Evolutionary conservation across 768 basidiomycete species (phyloP), one percentile per base, ranked within the genome.

Genomic region (Lenzites betulinus): DNA sequence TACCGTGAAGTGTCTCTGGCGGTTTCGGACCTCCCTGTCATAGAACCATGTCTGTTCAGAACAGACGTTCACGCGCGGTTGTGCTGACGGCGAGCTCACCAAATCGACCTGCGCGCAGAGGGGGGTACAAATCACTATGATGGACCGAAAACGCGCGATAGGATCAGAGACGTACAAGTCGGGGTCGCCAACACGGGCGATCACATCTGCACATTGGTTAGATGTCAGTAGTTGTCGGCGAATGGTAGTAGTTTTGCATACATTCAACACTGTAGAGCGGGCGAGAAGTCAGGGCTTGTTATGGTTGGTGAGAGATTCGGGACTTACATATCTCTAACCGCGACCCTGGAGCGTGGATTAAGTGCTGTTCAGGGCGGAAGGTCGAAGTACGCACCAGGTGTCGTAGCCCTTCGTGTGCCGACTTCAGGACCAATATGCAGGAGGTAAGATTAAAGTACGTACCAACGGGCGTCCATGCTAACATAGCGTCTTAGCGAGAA

Each of bases 21-120:
- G 85, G 64, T 89, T 88, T 59, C 95, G 81, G 18, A 98, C 95
- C 76, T 98, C 95, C 94, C 91, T 92, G 71, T 25, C 64, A 62
- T 62, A 50, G n/a, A n/a, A 11, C 22, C 18, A 20, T 8, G 23
- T 62, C 4, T 69, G 44, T 48, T 33, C 58, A 30, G 62, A 53
- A 49, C 16, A 39, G 44, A 43, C 44, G 60, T 44, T 51, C n/a
- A 61, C 47, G n/a, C 66, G 64, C 65, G 52, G 54, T 63, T 13
- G 15, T 65, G 48, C 58, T 38, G 35, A n/a, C 23, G 51, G 67
- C 70, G 67, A 48, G 79, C 82, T 76, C 74, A 91, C 89, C 92
- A 94, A 68, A 93, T 93, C 25, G 90, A 92, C 63, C 88, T 91
- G 67, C 20, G 38, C n/a, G 3, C 26, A 51, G 11, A 20, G 22